Percentiles rank a stretch among this genome's conserved stretches.
phyloP scores from a whole-genome alignment of 2,329 filamentous ascomycete species.

The Trichophyton rubrum region DNA sequence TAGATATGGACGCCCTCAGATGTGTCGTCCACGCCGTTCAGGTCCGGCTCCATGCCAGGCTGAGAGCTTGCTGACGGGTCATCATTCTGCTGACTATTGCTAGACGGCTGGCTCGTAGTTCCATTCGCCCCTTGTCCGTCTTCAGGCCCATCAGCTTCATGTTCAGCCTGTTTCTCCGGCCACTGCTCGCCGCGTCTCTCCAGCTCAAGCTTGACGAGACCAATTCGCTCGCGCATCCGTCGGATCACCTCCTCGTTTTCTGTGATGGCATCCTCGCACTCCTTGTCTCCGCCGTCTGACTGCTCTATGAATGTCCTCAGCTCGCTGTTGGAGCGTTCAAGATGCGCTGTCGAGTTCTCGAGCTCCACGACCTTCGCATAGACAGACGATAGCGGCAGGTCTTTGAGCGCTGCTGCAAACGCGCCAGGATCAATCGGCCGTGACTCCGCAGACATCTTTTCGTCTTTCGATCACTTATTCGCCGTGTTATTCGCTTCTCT shows the following conservation, averaged over 20 bases:
- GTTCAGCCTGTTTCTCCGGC: constrained; percentile 16
- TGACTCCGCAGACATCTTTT: constrained; percentile 17
- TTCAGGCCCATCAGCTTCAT: not conserved
- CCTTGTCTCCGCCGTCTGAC: constrained; percentile 35
- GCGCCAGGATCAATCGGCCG: constrained; percentile 38
- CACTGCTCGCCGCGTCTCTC: constrained; percentile 44
- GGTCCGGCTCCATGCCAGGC: not conserved
- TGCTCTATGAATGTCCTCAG: constrained; percentile 38
- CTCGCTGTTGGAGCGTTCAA: constrained; percentile 45
- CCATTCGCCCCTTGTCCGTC: not conserved
- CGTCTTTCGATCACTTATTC: not conserved
- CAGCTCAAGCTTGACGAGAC: constrained; percentile 39
- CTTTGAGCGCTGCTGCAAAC: constrained; percentile 45
- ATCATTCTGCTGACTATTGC: not conserved
- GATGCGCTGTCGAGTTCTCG: constrained; percentile 47
- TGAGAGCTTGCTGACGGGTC: not conserved
- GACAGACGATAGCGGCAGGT: constrained; percentile 45
- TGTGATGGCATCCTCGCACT: constrained; percentile 44
- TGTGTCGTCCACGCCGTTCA: not conserved
- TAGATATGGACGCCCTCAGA: not conserved
- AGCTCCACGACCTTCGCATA: constrained; percentile 51
- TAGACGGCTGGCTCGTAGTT: not conserved
- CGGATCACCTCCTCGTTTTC: constrained; percentile 48
- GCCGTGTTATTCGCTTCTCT: not conserved
- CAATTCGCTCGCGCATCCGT: constrained; percentile 44